A percentile compares a stretch with the other conserved stretches of the same genome.
phyloP scores from a whole-genome alignment of 768 basidiomycete species.

The Xerocomus brunneocitrinus region DNA sequence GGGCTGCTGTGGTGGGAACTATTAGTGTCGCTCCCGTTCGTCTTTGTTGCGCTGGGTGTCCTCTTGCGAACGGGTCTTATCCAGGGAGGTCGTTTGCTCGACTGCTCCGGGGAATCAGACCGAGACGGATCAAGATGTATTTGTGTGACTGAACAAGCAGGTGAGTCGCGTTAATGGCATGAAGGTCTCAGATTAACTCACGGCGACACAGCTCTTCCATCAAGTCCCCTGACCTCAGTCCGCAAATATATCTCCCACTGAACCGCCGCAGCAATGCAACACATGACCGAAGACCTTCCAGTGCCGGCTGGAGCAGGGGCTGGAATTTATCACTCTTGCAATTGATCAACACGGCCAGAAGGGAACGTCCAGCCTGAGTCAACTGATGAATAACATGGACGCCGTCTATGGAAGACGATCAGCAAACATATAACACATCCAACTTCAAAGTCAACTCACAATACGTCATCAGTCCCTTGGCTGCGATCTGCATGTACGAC shows the following conservation, averaged over 20 bases:
- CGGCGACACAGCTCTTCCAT: constrained; percentile 94
- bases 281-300: constrained; percentile 84
- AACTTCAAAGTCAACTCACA: constrained; percentile 49
- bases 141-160: constrained; percentile 56
- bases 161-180: constrained; percentile 8
- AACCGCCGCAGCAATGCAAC: constrained; percentile 85
- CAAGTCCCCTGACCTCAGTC: constrained; percentile 83
- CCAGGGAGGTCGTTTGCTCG: constrained; percentile 70
- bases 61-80: constrained; percentile 84
- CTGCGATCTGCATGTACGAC: constrained; percentile 79
- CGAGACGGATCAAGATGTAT: constrained; percentile 76
- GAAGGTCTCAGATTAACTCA: constrained; percentile 30
- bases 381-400: constrained; percentile 95
- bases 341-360: constrained; percentile 82
- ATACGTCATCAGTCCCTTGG: constrained; percentile 90
- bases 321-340: constrained; percentile 79
- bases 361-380: constrained; percentile 87
- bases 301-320: constrained; percentile 71
- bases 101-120: constrained; percentile 46
- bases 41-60: constrained; percentile 44
- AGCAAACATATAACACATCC: constrained; percentile 6
- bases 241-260: constrained; percentile 89
- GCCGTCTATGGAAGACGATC: constrained; percentile 53
- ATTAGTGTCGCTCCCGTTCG: constrained; percentile 41
- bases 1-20: constrained; percentile 51